phyloP scores from a whole-genome alignment of 768 basidiomycete genomes.

The Rubroboletus pulcherrimus region DNA sequence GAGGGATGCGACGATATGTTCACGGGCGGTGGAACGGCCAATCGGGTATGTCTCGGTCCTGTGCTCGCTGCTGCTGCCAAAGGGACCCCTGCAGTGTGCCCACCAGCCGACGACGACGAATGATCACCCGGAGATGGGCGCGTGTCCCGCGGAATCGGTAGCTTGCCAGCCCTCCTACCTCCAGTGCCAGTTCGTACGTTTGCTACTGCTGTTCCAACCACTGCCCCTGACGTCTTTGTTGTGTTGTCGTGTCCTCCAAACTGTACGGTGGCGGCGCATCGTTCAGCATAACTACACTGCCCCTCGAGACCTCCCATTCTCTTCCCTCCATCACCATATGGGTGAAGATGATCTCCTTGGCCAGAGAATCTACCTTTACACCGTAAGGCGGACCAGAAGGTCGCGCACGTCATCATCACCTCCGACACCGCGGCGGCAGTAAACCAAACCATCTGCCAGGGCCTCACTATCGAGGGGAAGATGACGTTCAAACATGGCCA shows the following conservation, averaged over 20 bases:
- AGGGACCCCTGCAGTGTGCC: not conserved
- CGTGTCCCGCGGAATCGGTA: not conserved
- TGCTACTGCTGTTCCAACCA: not conserved
- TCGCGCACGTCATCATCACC: too few relatives aligned
- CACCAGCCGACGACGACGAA: conserved; percentile 1
- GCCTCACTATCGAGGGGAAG: too few relatives aligned
- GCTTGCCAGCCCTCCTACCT: not conserved
- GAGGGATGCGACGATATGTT: conserved; percentile 13
- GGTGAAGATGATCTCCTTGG: too few relatives aligned
- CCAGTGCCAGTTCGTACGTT: not conserved
- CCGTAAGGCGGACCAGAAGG: too few relatives aligned
- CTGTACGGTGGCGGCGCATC: conserved; percentile 68
- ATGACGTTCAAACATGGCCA: too few relatives aligned
- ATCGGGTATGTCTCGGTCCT: not conserved
- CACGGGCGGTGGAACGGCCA: conserved; percentile 7
- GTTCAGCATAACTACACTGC: conserved; percentile 34
- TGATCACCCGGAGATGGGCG: conserved; percentile 10
- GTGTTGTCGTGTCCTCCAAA: conserved; percentile 36
- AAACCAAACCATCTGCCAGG: too few relatives aligned
- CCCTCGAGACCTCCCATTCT: conserved; percentile 37
- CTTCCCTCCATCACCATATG: conserved; percentile 12
- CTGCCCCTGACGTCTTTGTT: not conserved
- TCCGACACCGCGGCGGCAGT: too few relatives aligned
- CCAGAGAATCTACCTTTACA: too few relatives aligned
- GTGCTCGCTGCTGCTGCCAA: not conserved